Conservation (phyloP, 306 rosid species). For the Prunus padus region DNA sequence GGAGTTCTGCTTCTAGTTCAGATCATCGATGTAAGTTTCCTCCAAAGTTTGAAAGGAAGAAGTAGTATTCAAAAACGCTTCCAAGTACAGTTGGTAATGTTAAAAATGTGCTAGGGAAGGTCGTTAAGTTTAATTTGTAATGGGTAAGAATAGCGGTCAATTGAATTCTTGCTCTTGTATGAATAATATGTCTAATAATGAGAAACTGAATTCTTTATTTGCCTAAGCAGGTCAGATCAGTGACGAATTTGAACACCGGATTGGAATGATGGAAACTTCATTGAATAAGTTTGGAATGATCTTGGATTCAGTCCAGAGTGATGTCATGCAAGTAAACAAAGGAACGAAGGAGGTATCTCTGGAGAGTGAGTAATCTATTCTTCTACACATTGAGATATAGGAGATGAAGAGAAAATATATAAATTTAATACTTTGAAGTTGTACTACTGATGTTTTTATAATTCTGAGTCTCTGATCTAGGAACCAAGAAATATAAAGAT, state of each 20-base stretch:
- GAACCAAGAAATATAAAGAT: neutral
- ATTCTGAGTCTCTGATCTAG: neutral
- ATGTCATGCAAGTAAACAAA: constrained; percentile 76
- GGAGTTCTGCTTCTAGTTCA: constrained; percentile 59
- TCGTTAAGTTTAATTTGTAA: constrained; percentile 12
- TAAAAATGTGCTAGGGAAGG: neutral
- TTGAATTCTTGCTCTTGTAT: constrained; percentile 20
- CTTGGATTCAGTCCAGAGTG: constrained; percentile 90
- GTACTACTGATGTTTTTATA: neutral
- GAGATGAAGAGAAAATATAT: constrained; percentile 20
- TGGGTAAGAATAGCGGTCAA: constrained; percentile 7
- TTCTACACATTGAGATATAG: constrained; percentile 25
- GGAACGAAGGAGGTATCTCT: constrained; percentile 74
- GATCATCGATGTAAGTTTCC: constrained; percentile 64
- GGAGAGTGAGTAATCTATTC: constrained; percentile 63
- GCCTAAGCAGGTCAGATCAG: constrained; percentile 62
- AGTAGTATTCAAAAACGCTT: neutral
- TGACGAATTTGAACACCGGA: constrained; percentile 82
- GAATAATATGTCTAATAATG: constrained; percentile 6
- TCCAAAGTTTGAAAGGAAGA: constrained; percentile 22
- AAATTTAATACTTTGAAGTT: neutral
- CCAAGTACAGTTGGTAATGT: constrained; percentile 1
- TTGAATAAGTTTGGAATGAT: constrained; percentile 76
- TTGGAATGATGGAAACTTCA: constrained; percentile 85
- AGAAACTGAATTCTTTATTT: constrained; percentile 22